A percentile compares a stretch with the other conserved stretches of the same genome.
phyloP scores from a whole-genome alignment of 176 grass and related monocot genomes.

The Ensete ventricosum region DNA sequence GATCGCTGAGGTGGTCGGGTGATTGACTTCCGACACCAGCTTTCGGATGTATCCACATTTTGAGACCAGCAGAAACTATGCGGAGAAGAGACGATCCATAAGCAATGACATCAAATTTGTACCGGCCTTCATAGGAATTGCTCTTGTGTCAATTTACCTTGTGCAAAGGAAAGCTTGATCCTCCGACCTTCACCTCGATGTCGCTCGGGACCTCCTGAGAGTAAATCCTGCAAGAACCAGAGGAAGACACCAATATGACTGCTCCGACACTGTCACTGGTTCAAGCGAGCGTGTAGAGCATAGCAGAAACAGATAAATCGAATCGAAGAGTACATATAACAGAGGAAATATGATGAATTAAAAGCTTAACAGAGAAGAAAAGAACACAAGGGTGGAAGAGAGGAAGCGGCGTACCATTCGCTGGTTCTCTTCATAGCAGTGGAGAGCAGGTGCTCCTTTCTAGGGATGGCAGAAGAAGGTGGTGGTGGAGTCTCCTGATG shows the following conservation, averaged over 20 bases:
- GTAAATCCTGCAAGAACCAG: slow-evolving; percentile 45
- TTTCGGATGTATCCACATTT: slow-evolving; percentile 65
- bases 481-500: slow-evolving; percentile 27
- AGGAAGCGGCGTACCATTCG: slow-evolving; percentile 31
- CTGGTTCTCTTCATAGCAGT: slow-evolving; percentile 58
- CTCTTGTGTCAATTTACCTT: slow-evolving; percentile 31
- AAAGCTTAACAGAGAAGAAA: not conserved
- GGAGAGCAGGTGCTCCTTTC: slow-evolving; percentile 33
- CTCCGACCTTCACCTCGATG: slow-evolving; percentile 53
- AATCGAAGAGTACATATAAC: not conserved
- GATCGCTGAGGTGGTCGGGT: slow-evolving; percentile 19
- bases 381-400: not conserved
- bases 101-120: not conserved
- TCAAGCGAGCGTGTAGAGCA: not conserved
- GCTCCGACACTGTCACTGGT: not conserved
- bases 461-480: slow-evolving; percentile 23
- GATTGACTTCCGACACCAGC: slow-evolving; percentile 27
- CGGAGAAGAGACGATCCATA: not conserved
- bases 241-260: not conserved
- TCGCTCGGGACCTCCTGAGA: slow-evolving; percentile 71
- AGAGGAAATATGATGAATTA: not conserved
- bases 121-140: not conserved
- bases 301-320: not conserved
- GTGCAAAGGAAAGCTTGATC: slow-evolving; percentile 51
- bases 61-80: slow-evolving; percentile 56